Conservation (phyloP, 306 rosid species). For the Clitoria ternatea region DNA sequence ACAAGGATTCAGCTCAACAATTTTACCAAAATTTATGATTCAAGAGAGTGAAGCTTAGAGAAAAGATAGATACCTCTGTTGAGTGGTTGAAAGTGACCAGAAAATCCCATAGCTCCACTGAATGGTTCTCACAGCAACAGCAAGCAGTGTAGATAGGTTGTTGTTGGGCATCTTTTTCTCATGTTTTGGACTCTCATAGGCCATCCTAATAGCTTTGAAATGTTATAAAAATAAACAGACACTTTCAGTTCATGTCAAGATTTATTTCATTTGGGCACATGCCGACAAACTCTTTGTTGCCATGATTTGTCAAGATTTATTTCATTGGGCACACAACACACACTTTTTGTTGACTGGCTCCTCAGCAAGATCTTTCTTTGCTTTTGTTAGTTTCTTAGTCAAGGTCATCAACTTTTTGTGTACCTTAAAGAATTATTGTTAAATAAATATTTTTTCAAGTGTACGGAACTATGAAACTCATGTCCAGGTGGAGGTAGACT, state of each 20-base stretch:
- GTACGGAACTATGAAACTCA: no score
- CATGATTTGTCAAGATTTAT: no score
- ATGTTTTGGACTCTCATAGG: slow-evolving; percentile 36
- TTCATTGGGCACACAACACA: no score
- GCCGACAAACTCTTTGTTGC: no score
- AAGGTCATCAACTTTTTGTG: no score
- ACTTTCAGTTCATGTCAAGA: not conserved
- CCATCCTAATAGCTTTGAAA: slow-evolving; percentile 34
- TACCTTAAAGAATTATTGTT: no score
- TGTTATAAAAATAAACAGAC: not conserved
- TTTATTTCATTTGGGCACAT: not conserved
- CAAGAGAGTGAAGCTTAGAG: no score
- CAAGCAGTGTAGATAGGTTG: slow-evolving; percentile 57
- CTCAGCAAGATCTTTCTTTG: not conserved
- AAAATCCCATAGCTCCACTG: slow-evolving; percentile 91
- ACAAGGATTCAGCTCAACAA: no score
- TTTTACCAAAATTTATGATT: no score
- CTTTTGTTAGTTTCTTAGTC: no score
- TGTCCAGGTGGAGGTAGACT: no score
- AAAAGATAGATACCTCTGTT: slow-evolving; percentile 80
- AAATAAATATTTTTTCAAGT: no score
- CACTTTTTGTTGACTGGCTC: not conserved
- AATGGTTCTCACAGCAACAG: slow-evolving; percentile 74
- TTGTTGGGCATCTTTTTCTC: slow-evolving; percentile 39
- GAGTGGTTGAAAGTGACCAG: slow-evolving; percentile 68